phyloP scores from a whole-genome alignment of 306 rosid species.

The Carpinus fangiana region DNA sequence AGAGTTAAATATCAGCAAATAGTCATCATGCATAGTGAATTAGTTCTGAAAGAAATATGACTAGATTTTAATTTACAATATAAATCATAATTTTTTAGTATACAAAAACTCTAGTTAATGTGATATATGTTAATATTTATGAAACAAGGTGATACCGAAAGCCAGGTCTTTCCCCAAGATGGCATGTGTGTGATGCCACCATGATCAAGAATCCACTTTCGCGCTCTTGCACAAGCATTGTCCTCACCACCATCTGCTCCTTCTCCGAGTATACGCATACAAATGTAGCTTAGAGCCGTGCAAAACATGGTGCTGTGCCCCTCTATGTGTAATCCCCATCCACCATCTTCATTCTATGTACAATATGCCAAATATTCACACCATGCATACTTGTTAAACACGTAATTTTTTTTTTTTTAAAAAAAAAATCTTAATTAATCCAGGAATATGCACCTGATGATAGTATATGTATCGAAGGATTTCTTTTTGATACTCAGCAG shows the following conservation, averaged over 20 bases:
- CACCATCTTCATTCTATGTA: constrained; percentile 76
- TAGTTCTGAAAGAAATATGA: no score
- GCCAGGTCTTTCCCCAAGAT: constrained; percentile 92
- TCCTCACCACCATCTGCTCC: constrained; percentile 59
- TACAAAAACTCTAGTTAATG: no score
- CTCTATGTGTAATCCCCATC: constrained; percentile 79
- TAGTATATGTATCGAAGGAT: constrained; percentile 67
- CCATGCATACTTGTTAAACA: not conserved
- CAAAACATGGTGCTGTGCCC: constrained; percentile 83
- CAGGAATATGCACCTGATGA: constrained; percentile 49
- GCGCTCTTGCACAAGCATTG: constrained; percentile 63
- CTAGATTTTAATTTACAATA: no score
- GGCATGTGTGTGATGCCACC: constrained; percentile 62
- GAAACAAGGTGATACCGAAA: constrained; percentile 45
- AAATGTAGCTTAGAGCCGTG: constrained; percentile 56
- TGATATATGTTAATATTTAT: not conserved
- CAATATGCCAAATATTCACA: not conserved
- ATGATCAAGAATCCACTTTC: constrained; percentile 73
- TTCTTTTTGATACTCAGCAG: constrained; percentile 50
- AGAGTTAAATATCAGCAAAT: not conserved
- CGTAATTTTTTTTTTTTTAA: no score
- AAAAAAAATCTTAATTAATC: not conserved
- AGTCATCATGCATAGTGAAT: not conserved
- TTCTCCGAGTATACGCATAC: constrained; percentile 73
- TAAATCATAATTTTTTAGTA: no score